These are phyloP conservation scores for Lagenidium giganteum DNA, from an alignment of 352 stramenopile species.

Conservation along the genomic window DNA sequence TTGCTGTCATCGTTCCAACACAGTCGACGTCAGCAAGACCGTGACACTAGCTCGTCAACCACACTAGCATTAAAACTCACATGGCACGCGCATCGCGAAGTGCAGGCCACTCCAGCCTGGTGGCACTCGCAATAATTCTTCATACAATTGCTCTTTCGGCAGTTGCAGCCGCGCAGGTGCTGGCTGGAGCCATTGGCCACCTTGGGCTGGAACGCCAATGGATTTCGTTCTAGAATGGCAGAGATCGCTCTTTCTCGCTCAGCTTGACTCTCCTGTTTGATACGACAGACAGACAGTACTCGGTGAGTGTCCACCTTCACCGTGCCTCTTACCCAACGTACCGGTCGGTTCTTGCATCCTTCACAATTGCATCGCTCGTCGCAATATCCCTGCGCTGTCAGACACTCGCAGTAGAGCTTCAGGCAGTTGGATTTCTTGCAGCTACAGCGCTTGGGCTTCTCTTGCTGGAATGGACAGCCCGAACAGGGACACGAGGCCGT, in stretches of 20 bases:
- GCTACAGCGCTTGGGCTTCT: conserved; percentile 83
- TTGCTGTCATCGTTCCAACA: conserved; percentile 20
- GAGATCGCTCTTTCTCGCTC: conserved; percentile 80
- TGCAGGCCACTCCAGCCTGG: conserved; percentile 85
- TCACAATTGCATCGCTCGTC: conserved; percentile 74
- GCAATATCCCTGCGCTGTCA: conserved; percentile 63
- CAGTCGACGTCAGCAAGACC: no score
- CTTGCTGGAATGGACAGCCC: conserved; percentile 31
- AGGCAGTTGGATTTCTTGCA: conserved; percentile 98
- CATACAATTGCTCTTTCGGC: conserved; percentile 93
- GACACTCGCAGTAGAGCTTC: conserved; percentile 91
- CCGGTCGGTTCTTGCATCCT: conserved; percentile 70
- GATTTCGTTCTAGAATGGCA: conserved; percentile 90
- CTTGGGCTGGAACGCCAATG: conserved; percentile 93
- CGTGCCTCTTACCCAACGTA: no score
- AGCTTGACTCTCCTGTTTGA: conserved; percentile 31
- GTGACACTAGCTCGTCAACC: background rate
- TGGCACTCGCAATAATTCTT: conserved; percentile 99
- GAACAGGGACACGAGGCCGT: conserved; percentile 28
- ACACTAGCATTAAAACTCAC: conserved; percentile 10
- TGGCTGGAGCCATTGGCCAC: conserved; percentile 74
- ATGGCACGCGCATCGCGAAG: conserved; percentile 76
- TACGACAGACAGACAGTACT: background rate
- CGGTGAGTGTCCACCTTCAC: no score
- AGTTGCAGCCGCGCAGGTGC: conserved; percentile 94